Evolutionary conservation across 2,329 filamentous ascomycete species (phyloP).

Genomic region (Phaeomoniella chlamydospora): DNA sequence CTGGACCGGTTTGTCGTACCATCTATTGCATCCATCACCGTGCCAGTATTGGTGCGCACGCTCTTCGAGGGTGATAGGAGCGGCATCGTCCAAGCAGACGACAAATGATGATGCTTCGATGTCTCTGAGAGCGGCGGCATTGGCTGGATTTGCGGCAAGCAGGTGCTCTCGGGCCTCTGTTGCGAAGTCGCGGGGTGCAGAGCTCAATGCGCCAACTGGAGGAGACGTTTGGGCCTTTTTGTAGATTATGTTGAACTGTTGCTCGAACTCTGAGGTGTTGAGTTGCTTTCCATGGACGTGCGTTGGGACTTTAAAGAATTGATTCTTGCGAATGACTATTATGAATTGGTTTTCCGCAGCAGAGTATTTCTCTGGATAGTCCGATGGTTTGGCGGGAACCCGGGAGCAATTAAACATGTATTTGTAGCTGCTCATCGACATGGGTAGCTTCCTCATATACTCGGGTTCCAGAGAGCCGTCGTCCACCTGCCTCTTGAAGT

Average conservation of each 20-base stretch:
- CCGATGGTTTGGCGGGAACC: slow-evolving; percentile 66
- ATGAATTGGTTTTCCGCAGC: slow-evolving; percentile 70
- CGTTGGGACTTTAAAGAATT: slow-evolving; percentile 85
- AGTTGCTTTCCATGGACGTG: slow-evolving; percentile 73
- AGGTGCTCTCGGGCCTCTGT: slow-evolving; percentile 67
- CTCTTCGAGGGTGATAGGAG: slow-evolving; percentile 87
- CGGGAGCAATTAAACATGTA: slow-evolving; percentile 97
- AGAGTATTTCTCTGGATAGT: slow-evolving; percentile 71
- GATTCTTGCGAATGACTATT: slow-evolving; percentile 82
- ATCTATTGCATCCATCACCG: slow-evolving; percentile 86
- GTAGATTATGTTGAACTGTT: slow-evolving; percentile 77
- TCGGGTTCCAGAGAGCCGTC: slow-evolving; percentile 74
- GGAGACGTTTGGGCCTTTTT: slow-evolving; percentile 58
- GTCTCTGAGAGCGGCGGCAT: slow-evolving; percentile 60
- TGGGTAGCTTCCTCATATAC: slow-evolving; percentile 95
- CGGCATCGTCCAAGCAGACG: slow-evolving; percentile 82
- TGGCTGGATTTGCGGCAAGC: slow-evolving; percentile 60
- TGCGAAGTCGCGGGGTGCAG: slow-evolving; percentile 89
- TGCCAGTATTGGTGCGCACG: slow-evolving; percentile 96
- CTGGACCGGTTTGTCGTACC: slow-evolving; percentile 96
- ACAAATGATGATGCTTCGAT: slow-evolving; percentile 86
- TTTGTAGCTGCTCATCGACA: slow-evolving; percentile 96
- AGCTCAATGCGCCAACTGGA: slow-evolving; percentile 71
- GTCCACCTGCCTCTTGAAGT: slow-evolving; percentile 93
- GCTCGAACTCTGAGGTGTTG: slow-evolving; percentile 77